Base-by-base conservation (phyloP, 176 grass and related monocot species). In the Triticum urartu region DNA sequence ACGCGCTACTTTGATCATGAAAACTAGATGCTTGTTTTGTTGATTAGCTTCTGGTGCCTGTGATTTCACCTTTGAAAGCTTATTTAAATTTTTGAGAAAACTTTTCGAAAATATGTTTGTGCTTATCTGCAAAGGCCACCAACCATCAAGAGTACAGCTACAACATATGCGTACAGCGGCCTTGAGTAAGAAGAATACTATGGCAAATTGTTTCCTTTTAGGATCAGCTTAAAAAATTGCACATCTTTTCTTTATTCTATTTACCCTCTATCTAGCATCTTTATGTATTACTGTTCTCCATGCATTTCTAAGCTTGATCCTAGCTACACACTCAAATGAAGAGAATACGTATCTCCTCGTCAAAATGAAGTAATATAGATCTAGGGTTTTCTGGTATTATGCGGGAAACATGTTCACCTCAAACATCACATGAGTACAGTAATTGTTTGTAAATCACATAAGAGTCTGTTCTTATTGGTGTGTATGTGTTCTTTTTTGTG, bases 1-100 rank as follows among this genome's bases (percentile, higher is more conserved):
- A 11, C 24, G 60, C 45, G 48, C 68, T 82, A n/a, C 74, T 64
- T 48, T 82, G 40, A 62, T 66, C 39, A 83, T 88, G 34, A 52
- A 59, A 59, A 18, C 40, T 22, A 60, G 6, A 62, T 72, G 77
- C 43, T 56, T 33, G 25, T 3, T 81, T 76, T 38, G 33, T 79
- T 26, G 6, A 38, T 68, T 82, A 50, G 30, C 59, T 35, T 60
- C 21, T 32, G 22, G 36, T 20, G 11, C 5, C 3, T 77, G 40
- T 77, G 42, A 8, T 43, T 79, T 75, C 74, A 59, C 2, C 24
- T 58, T 35, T 15, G 61, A 7, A 81, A 21, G 21, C 67, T 76
- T 68, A 3, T 7, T 71, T 12, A 9, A 42, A 64, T 17, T 22
- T 30, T 4, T 4, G 3, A 56, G 18, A 86, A 30, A 43, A n/a